Percentiles rank a stretch among this genome's conserved stretches.
Conservation (phyloP, 2,329 filamentous ascomycete species). For the Nemania sp. region DNA sequence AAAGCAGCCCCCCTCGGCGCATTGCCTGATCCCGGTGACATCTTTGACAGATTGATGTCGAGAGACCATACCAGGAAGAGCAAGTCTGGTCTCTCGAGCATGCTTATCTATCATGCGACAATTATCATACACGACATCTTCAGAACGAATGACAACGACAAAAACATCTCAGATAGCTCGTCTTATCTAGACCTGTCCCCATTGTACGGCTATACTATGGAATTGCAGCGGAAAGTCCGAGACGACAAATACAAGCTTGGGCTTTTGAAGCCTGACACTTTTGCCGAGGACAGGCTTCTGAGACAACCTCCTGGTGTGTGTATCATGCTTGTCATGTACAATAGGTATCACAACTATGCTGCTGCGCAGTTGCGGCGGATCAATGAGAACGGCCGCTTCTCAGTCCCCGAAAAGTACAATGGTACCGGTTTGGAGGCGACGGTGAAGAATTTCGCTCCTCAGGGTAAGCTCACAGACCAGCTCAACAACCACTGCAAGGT, state of each 20-base stretch:
- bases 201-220: neutral
- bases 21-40: neutral
- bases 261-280: neutral
- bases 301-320: neutral
- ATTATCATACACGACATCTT: neutral
- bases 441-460: neutral
- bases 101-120: neutral
- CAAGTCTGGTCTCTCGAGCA: neutral
- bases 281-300: neutral
- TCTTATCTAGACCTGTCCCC: neutral
- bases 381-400: neutral
- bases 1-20: neutral
- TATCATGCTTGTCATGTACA: neutral
- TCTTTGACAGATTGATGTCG: neutral
- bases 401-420: neutral
- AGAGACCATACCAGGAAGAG: neutral
- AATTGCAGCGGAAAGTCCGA: neutral
- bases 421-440: neutral
- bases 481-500: neutral
- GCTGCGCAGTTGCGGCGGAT: neutral
- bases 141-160: neutral
- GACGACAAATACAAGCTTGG: neutral
- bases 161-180: neutral
- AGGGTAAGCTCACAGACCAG: neutral
- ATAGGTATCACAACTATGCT: neutral